These are phyloP conservation scores for Elsinoe australis DNA, from an alignment of 2,329 filamentous ascomycete species.

Conservation along the genomic window DNA sequence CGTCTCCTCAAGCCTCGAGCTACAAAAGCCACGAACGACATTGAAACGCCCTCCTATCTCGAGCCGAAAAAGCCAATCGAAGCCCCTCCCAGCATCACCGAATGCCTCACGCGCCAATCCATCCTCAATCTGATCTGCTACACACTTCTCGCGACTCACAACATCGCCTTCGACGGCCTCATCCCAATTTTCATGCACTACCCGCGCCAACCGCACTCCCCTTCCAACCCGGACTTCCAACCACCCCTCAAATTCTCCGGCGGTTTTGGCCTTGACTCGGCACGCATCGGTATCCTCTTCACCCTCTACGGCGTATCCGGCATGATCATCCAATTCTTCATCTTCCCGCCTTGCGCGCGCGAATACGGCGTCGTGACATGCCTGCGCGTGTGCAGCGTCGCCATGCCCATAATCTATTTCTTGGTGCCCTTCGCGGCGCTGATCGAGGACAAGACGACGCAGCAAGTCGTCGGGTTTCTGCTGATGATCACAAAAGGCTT, in stretches of 20 bases:
- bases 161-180: conserved; percentile 76
- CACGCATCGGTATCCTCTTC: conserved; percentile 76
- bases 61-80: conserved; percentile 22
- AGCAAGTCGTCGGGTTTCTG: conserved; percentile 54
- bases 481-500: conserved; percentile 69
- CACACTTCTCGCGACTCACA: conserved; percentile 72
- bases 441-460: conserved; percentile 41
- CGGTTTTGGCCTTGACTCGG: conserved; percentile 66
- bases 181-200: conserved; percentile 85
- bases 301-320: conserved; percentile 73
- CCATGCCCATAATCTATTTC: conserved; percentile 69
- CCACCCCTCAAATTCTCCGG: conserved; percentile 76
- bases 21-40: conserved; percentile 8
- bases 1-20: conserved; percentile 18
- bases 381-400: conserved; percentile 57
- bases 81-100: conserved; percentile 41
- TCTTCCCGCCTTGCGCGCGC: conserved; percentile 70
- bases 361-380: conserved; percentile 67
- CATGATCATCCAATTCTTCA: conserved; percentile 74
- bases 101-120: conserved; percentile 69
- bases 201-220: conserved; percentile 46
- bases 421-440: conserved; percentile 75
- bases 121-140: conserved; percentile 69
- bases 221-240: conserved; percentile 47
- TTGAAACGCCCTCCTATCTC: conserved; percentile 9